Percentiles rank a stretch among this genome's conserved stretches.
Evolutionary conservation across 805 yeast genomes (phyloP).

Genomic region (Kockiozyma suomiensis): DNA sequence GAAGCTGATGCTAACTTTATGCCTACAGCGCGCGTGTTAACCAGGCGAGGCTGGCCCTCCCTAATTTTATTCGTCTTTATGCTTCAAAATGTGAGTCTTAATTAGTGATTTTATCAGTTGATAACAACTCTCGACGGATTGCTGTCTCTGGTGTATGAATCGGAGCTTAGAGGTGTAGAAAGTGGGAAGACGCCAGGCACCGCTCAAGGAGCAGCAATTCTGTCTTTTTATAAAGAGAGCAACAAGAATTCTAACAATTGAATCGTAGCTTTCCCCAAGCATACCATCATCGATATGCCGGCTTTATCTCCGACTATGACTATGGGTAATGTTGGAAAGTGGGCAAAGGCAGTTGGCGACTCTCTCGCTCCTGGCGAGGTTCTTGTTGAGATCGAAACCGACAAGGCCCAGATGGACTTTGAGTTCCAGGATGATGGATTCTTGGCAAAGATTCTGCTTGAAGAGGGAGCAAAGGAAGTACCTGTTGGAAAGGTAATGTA

Average conservation of each 20-base stretch:
- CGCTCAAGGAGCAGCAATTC: neutral
- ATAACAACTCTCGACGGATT: no score
- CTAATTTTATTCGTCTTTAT: constrained; percentile 41
- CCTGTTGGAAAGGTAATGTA: constrained; percentile 73
- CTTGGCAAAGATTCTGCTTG: constrained; percentile 82
- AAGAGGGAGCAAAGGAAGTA: constrained; percentile 82
- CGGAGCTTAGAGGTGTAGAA: no score
- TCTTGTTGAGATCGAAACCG: constrained; percentile 96
- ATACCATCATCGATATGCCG: constrained; percentile 93
- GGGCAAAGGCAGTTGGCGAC: constrained; percentile 93
- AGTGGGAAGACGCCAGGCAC: no score
- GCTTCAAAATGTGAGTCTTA: constrained; percentile 43
- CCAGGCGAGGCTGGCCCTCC: constrained; percentile 34
- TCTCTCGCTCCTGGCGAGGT: constrained; percentile 87
- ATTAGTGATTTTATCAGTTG: no score
- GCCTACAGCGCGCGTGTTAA: constrained; percentile 12
- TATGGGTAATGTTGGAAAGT: constrained; percentile 84
- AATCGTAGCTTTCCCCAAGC: constrained; percentile 61
- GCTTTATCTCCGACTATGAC: constrained; percentile 99
- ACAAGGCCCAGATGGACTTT: constrained; percentile 96
- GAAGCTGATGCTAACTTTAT: no score
- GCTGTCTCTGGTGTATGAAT: no score
- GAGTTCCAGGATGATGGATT: constrained; percentile 97
- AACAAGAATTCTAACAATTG: no score
- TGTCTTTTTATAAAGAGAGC: no score